These are phyloP conservation scores for Rauvolfia tetraphylla DNA, from an alignment of 257 asterid genomes.

Conservation along the genomic window DNA sequence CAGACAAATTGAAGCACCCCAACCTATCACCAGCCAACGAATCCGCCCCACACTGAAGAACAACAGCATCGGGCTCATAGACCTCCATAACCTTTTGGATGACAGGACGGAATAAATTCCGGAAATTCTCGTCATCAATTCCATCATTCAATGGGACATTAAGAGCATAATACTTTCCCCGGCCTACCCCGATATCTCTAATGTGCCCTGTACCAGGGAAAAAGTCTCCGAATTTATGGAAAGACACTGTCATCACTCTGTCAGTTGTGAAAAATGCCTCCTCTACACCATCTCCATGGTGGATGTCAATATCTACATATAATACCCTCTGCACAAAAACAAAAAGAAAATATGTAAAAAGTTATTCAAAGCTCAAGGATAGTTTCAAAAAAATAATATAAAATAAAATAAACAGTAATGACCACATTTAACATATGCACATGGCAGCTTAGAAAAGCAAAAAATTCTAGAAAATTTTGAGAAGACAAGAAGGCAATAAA, in stretches of 20 bases:
- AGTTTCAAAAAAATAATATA: not conserved
- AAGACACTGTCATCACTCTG: slow-evolving; percentile 67
- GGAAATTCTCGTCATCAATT: slow-evolving; percentile 45
- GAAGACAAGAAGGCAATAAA: not conserved
- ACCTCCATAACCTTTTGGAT: slow-evolving; percentile 59
- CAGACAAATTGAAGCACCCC: slow-evolving; percentile 66
- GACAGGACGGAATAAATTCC: slow-evolving; percentile 48
- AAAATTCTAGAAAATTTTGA: not conserved
- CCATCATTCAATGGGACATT: slow-evolving; percentile 64
- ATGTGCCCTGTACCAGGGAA: slow-evolving; percentile 68
- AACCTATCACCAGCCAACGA: slow-evolving; percentile 63
- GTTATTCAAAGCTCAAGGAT: not conserved
- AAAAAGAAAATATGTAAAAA: slow-evolving; percentile 23
- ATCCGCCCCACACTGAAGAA: slow-evolving; percentile 74
- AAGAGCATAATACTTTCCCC: slow-evolving; percentile 52
- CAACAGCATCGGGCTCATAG: slow-evolving; percentile 63
- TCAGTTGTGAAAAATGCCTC: slow-evolving; percentile 66
- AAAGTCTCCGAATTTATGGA: slow-evolving; percentile 62
- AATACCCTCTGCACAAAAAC: slow-evolving; percentile 49
- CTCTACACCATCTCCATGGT: slow-evolving; percentile 74
- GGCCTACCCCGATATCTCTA: slow-evolving; percentile 41
- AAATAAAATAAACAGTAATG: not conserved
- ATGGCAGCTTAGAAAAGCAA: slow-evolving; percentile 1
- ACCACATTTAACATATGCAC: not conserved
- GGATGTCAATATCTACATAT: slow-evolving; percentile 58